These are phyloP conservation scores for Ophiostoma perfectum DNA, from an alignment of 2,329 filamentous ascomycete genomes.

Conservation along the genomic window DNA sequence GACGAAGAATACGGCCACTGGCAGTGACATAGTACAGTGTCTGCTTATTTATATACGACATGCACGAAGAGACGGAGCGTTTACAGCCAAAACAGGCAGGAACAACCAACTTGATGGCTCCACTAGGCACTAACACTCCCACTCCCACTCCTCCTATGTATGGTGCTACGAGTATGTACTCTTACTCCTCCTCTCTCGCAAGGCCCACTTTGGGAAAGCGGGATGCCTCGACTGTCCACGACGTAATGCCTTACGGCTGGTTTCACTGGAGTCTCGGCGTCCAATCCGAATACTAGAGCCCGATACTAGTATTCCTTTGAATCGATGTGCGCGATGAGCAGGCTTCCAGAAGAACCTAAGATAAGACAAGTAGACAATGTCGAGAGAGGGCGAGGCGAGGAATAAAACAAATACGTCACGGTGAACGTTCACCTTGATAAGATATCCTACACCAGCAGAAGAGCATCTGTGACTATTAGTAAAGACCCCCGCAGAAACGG, in stretches of 20 bases:
- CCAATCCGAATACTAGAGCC: neutral
- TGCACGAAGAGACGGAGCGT: neutral
- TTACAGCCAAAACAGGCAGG: neutral
- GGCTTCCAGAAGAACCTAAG: constrained; percentile 10
- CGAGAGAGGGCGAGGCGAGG: neutral
- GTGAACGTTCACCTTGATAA: neutral
- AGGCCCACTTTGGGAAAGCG: neutral
- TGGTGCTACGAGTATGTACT: too few relatives aligned
- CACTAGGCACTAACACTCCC: neutral
- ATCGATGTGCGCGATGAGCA: neutral
- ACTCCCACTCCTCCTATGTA: too few relatives aligned
- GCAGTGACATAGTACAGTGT: too few relatives aligned
- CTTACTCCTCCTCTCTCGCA: too few relatives aligned
- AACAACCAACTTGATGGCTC: neutral
- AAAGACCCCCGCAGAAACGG: too few relatives aligned
- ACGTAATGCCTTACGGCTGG: neutral
- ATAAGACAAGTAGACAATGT: constrained; percentile 13
- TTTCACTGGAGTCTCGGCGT: neutral
- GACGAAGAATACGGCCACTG: too few relatives aligned
- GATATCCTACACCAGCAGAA: neutral
- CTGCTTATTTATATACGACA: neutral
- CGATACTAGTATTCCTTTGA: neutral
- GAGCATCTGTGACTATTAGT: too few relatives aligned
- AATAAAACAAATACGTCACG: neutral
- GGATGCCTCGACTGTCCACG: neutral